Evolutionary conservation across 148 eudicot species (phyloP).

Genomic region (Linanthus parryae): DNA sequence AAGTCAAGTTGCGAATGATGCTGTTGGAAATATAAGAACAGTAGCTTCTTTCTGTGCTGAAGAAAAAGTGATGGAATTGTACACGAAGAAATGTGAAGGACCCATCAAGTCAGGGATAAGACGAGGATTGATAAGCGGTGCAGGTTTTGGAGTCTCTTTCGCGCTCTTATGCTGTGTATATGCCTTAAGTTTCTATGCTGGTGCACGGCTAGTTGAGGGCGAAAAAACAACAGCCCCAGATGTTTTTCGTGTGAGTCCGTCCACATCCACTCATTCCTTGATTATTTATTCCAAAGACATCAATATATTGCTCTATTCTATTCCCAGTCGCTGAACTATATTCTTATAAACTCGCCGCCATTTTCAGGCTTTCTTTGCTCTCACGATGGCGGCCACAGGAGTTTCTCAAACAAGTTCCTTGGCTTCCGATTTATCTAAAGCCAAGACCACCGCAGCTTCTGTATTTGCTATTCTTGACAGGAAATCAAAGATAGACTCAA

Average conservation of each 20-base stretch:
- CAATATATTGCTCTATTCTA: not conserved
- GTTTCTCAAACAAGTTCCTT: constrained; percentile 14
- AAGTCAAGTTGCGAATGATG: not conserved
- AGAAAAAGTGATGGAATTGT: not conserved
- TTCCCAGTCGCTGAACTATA: too few relatives aligned
- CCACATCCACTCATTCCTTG: not conserved
- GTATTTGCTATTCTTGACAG: constrained; percentile 11
- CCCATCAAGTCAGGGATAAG: not conserved
- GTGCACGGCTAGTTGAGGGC: too few relatives aligned
- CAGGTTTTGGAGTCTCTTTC: not conserved
- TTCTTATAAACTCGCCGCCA: not conserved
- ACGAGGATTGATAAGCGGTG: not conserved
- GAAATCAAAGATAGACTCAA: constrained; percentile 13
- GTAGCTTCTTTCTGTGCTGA: not conserved
- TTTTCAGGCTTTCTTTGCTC: constrained; percentile 12
- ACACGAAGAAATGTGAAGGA: not conserved
- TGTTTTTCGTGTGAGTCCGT: too few relatives aligned
- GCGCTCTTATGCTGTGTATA: not conserved
- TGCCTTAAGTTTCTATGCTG: not conserved
- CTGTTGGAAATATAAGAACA: not conserved
- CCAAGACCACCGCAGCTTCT: constrained; percentile 14
- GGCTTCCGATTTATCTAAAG: constrained; percentile 12
- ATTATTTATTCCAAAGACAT: not conserved
- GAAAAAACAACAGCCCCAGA: too few relatives aligned
- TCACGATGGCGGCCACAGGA: constrained; percentile 13